phyloP scores from a whole-genome alignment of 139 green algal species.

The Asterochloris sp. region DNA sequence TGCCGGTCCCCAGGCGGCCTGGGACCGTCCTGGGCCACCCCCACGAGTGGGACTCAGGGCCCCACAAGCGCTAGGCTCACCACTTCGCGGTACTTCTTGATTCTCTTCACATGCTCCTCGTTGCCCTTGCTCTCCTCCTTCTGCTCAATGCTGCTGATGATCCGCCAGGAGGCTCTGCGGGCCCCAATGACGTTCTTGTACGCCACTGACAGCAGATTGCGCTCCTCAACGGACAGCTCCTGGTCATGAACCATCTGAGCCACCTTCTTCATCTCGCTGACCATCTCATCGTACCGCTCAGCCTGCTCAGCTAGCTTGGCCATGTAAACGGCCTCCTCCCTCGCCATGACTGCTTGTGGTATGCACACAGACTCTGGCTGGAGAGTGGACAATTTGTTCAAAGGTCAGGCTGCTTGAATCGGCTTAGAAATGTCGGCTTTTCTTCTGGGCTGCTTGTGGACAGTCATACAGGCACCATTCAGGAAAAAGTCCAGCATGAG shows the following conservation, averaged over 20 bases:
- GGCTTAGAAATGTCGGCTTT: too few species aligned
- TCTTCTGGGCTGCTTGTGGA: too few species aligned
- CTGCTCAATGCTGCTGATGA: slow-evolving; percentile 98
- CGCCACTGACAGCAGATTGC: slow-evolving; percentile 97
- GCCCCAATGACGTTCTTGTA: slow-evolving; percentile 99
- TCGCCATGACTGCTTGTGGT: too few species aligned
- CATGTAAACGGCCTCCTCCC: slow-evolving; percentile 75
- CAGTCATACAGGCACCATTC: too few species aligned
- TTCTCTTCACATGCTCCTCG: slow-evolving; percentile 87
- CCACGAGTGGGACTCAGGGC: too few species aligned
- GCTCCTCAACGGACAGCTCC: slow-evolving; percentile 97
- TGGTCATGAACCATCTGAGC: slow-evolving; percentile 83
- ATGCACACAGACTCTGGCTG: too few species aligned
- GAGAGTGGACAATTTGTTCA: too few species aligned
- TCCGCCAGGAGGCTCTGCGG: slow-evolving; percentile 93
- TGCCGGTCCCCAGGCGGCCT: not conserved
- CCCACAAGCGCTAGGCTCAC: slow-evolving; percentile 38
- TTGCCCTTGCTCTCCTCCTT: slow-evolving; percentile 99
- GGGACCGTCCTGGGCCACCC: too few species aligned
- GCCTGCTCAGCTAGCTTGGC: slow-evolving; percentile 98
- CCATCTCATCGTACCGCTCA: slow-evolving; percentile 95
- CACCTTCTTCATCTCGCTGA: slow-evolving; percentile 96
- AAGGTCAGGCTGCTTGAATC: too few species aligned
- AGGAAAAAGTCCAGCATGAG: too few species aligned
- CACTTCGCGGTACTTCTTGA: slow-evolving; percentile 90